Percentiles rank a stretch among this genome's conserved stretches.
Evolutionary conservation across 495 filamentous ascomycete species (phyloP).

Genomic region (Daldinia grandis): DNA sequence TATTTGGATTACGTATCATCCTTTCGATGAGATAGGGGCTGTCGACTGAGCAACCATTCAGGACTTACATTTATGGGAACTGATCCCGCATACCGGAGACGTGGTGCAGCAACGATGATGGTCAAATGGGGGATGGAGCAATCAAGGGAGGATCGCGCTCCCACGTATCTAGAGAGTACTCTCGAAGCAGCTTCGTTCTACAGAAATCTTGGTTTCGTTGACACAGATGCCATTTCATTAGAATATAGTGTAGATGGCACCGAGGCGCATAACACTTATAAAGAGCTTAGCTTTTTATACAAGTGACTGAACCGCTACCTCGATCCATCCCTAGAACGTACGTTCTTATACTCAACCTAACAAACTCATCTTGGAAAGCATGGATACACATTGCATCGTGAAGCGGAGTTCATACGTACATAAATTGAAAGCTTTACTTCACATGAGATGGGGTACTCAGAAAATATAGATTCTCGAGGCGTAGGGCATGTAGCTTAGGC

Average conservation of each 20-base stretch:
- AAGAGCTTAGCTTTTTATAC: conserved; percentile 36
- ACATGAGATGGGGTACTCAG: too few species aligned
- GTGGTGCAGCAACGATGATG: conserved; percentile 46
- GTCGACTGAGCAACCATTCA: neutral
- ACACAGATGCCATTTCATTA: conserved; percentile 20
- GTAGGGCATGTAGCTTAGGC: too few species aligned
- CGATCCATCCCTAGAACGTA: too few species aligned
- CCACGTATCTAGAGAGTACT: conserved; percentile 50
- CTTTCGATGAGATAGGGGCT: neutral
- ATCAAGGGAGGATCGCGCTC: conserved; percentile 26
- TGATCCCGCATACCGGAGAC: conserved; percentile 39
- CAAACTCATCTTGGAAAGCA: too few species aligned
- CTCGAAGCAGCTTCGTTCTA: conserved; percentile 46
- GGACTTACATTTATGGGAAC: conserved; percentile 49
- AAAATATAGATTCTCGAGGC: too few species aligned
- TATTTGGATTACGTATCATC: too few species aligned
- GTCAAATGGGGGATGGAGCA: conserved; percentile 44
- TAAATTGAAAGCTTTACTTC: too few species aligned
- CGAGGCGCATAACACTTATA: neutral
- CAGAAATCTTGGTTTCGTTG: conserved; percentile 41
- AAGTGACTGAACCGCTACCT: neutral
- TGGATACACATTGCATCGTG: too few species aligned
- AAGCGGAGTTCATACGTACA: too few species aligned
- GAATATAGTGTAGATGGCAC: neutral
- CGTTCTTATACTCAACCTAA: too few species aligned